Evolutionary conservation across 192 early-diverging fungal genomes (phyloP).

Genomic region (Entophlyctis helioformis): DNA sequence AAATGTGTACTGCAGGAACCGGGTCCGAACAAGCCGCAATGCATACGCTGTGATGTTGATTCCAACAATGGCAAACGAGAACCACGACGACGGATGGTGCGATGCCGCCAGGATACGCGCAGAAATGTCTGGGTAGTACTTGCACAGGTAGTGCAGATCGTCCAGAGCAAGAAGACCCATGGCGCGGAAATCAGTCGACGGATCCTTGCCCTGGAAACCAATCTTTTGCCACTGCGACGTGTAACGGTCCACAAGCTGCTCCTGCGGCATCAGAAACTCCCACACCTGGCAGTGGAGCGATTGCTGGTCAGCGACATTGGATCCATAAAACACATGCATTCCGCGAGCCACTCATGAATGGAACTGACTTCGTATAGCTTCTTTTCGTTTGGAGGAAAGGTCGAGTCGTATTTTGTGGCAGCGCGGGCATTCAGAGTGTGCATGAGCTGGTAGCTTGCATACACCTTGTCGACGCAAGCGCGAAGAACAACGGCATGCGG

Average conservation of each 20-base stretch:
- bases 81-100: slow-evolving; percentile 39
- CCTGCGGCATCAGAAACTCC: slow-evolving; percentile 43
- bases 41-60: slow-evolving; percentile 66
- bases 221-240: slow-evolving; percentile 61
- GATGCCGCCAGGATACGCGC: slow-evolving; percentile 44
- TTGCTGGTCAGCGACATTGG: no score
- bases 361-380: slow-evolving; percentile 43
- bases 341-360: slow-evolving; percentile 1
- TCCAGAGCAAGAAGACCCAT: slow-evolving; percentile 74
- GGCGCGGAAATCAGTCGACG: slow-evolving; percentile 75
- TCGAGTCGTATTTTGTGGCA: slow-evolving; percentile 46
- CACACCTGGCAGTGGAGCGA: slow-evolving; percentile 50
- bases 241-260: slow-evolving; percentile 26
- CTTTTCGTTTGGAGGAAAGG: slow-evolving; percentile 43
- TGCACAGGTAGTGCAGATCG: slow-evolving; percentile 55
- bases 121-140: slow-evolving; percentile 39
- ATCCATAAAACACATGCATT: neutral
- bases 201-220: slow-evolving; percentile 76
- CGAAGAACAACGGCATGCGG: slow-evolving; percentile 41
- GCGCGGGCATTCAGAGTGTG: slow-evolving; percentile 44
- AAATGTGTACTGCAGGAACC: slow-evolving; percentile 52
- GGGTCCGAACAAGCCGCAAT: slow-evolving; percentile 42
- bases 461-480: slow-evolving; percentile 32
- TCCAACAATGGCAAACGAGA: slow-evolving; percentile 70
- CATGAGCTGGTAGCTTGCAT: slow-evolving; percentile 36